Evolutionary conservation across 1,284 basidiomycete species (phyloP).

Genomic region (Irpex sp.): DNA sequence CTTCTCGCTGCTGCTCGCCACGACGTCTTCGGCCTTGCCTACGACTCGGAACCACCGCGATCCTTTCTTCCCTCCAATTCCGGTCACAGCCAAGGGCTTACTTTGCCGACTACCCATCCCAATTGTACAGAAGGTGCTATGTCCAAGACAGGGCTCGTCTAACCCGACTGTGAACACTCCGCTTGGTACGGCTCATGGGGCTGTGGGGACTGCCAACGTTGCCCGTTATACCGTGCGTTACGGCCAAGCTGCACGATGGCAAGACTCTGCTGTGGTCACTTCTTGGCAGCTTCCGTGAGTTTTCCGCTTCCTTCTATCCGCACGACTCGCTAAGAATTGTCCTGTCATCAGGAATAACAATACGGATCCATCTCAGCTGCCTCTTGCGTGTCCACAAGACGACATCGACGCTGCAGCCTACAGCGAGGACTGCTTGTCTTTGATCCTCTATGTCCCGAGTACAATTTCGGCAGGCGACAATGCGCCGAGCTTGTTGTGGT

Average conservation of each 20-base stretch:
- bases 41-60: not conserved
- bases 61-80: conserved; percentile 23
- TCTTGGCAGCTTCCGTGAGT: conserved; percentile 64
- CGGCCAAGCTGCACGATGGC: conserved; percentile 59
- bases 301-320: conserved; percentile 1
- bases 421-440: conserved; percentile 77
- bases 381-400: conserved; percentile 70
- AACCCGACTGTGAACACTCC: conserved; percentile 37
- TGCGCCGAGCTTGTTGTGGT: conserved; percentile 67
- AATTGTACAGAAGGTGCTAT: conserved; percentile 35
- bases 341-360: conserved; percentile 41
- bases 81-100: conserved; percentile 29
- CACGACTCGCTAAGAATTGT: not conserved
- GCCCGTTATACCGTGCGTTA: conserved; percentile 63
- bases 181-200: conserved; percentile 54
- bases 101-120: conserved; percentile 45
- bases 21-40: conserved; percentile 27
- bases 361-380: conserved; percentile 50
- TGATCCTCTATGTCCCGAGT: conserved; percentile 68
- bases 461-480: conserved; percentile 28
- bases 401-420: conserved; percentile 42
- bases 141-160: conserved; percentile 32
- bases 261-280: conserved; percentile 46
- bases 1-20: conserved; percentile 30
- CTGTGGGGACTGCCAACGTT: conserved; percentile 42